Base-by-base conservation (phyloP, 78 protist genomes). In the Creolimax fragrantissima region DNA sequence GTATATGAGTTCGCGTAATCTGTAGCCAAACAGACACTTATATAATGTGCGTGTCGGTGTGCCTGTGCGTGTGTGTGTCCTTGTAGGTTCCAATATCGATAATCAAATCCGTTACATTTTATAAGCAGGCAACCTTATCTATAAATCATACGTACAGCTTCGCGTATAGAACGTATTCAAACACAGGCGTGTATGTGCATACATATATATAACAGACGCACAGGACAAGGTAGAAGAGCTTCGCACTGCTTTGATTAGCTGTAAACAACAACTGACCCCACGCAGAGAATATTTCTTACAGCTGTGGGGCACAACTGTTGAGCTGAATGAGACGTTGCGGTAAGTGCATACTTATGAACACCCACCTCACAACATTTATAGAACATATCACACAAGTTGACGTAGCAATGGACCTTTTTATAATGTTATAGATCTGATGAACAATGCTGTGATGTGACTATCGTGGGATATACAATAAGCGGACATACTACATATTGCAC, bases 301-400 rank as follows among this genome's bases (percentile, higher is more conserved):
- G 86, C 86, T 83, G 42, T 83, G 86, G 86, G 7, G 86, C 41
- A 39, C 86, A 17, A 83, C 44, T 83, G 86, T 83, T 24, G 86
- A 83, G 86, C 86, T 83, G 86, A 5, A 6, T 32, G 86, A 83
- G 35, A 83, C 35, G 74, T 17, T 58, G 74, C 74, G 74, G 74
- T 32, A 11, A 32, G 74, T 58, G 74, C 17, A 17, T 58, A 58
- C 74, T 11, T 58, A 58, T 32, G 39, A 58, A 58, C 74, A 11
- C 74, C 74, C 74, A 11, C 74, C 74, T 17, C 74, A 11, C 74
- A 11, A 11, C 74, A 11, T 17, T n/a, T n/a, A n/a, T n/a, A n/a
- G n/a, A n/a, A n/a, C 74, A 11, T 17, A 11, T 17, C 74, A 11
- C 74, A 11, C 74, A 11, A 11, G 39, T 17, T 17, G 74, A 17